Conservation (phyloP, 2,329 filamentous ascomycete species). For the Alternaria sp. region DNA sequence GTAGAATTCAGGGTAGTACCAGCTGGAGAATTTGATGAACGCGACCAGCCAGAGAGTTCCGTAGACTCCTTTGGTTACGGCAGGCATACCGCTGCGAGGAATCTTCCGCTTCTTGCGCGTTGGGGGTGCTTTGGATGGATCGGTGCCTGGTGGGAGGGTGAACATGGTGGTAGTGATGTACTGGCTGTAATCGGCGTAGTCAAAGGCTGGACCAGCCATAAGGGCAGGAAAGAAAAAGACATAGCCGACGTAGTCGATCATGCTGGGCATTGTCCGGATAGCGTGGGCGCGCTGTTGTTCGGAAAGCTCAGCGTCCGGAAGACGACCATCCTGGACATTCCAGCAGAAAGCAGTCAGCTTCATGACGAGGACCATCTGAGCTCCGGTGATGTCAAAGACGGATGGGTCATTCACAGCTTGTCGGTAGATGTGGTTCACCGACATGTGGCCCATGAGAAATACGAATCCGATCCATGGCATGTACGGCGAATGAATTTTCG, state of each 20-base stretch:
- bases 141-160: conserved; percentile 78
- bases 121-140: conserved; percentile 82
- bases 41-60: conserved; percentile 81
- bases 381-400: conserved; percentile 82
- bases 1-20: conserved; percentile 69
- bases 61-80: conserved; percentile 73
- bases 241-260: conserved; percentile 86
- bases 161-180: conserved; percentile 98
- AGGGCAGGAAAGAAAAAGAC: conserved; percentile 94
- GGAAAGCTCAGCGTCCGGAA: conserved; percentile 79
- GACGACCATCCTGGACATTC: conserved; percentile 92
- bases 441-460: conserved; percentile 96
- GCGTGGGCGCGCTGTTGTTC: conserved; percentile 85
- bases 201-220: conserved; percentile 89
- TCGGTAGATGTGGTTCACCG: conserved; percentile 83
- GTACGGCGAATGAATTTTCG: conserved; percentile 81
- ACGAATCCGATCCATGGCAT: conserved; percentile 98
- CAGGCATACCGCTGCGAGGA: conserved; percentile 86
- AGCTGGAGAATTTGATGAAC: conserved; percentile 74
- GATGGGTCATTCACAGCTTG: conserved; percentile 72
- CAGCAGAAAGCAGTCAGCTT: conserved; percentile 96
- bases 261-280: conserved; percentile 72
- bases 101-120: conserved; percentile 92
- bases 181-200: conserved; percentile 87
- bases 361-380: conserved; percentile 98